These are phyloP conservation scores for Chaetomium olivaceum DNA, from an alignment of 2,329 filamentous ascomycete genomes.

Conservation along the genomic window DNA sequence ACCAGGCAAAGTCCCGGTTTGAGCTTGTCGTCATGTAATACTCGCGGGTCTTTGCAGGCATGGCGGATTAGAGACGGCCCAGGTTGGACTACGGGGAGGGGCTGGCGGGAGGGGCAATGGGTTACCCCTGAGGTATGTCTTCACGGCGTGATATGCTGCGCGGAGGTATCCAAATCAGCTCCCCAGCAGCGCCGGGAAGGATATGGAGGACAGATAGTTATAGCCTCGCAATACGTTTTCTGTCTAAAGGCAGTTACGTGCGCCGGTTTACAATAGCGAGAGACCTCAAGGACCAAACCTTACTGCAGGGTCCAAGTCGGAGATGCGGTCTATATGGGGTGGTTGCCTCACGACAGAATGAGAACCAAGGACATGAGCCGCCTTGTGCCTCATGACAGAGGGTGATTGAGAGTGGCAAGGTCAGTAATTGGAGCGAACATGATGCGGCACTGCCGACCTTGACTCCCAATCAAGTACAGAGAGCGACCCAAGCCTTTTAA, in stretches of 20 bases:
- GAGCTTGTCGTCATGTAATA: slow-evolving; percentile 25
- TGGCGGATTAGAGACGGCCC: slow-evolving; percentile 8
- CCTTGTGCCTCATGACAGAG: neutral
- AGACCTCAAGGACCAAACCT: neutral
- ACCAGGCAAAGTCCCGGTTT: slow-evolving; percentile 27
- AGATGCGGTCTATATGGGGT: neutral
- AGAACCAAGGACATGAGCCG: neutral
- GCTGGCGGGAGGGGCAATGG: neutral
- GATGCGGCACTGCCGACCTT: neutral
- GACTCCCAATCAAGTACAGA: slow-evolving; percentile 2
- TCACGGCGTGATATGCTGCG: neutral
- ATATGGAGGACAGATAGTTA: neutral
- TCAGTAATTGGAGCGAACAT: slow-evolving; percentile 2
- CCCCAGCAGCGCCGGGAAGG: neutral
- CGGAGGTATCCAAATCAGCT: neutral
- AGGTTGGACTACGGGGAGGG: neutral
- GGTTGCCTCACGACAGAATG: neutral
- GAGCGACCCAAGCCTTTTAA: neutral
- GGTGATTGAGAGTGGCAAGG: slow-evolving; percentile 3
- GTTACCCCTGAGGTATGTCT: slow-evolving; percentile 3
- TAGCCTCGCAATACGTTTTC: neutral
- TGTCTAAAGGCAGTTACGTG: neutral
- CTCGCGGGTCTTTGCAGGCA: slow-evolving; percentile 27
- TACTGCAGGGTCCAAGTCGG: neutral
- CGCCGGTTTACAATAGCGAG: neutral